Conservation (phyloP, 495 filamentous ascomycete species). For the Glonium stellatum region DNA sequence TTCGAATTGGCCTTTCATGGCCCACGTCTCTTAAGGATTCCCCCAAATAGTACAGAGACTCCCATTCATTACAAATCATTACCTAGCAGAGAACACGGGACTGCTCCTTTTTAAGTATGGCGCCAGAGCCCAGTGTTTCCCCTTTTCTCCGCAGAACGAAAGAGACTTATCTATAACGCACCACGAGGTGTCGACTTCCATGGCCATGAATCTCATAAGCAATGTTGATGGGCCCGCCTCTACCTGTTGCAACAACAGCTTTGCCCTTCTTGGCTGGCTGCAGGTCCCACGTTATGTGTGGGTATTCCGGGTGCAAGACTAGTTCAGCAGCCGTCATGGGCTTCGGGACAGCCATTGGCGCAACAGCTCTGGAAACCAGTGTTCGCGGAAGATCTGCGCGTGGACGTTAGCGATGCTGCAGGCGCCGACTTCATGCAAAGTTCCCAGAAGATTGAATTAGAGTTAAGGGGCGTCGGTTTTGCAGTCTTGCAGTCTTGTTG, state of each 20-base stretch:
- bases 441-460: background rate
- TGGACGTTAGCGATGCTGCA: background rate
- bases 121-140: no score
- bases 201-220: slow-evolving; percentile 72
- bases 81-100: background rate
- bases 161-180: slow-evolving; percentile 39
- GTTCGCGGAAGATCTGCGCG: slow-evolving; percentile 13
- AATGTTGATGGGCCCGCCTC: slow-evolving; percentile 65
- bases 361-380: background rate
- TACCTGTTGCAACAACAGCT: slow-evolving; percentile 51
- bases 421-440: background rate
- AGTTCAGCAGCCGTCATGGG: slow-evolving; percentile 35
- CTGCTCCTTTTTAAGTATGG: no score
- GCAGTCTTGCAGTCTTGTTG: no score
- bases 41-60: background rate
- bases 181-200: slow-evolving; percentile 62
- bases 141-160: background rate
- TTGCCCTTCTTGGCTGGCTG: slow-evolving; percentile 51
- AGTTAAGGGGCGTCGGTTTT: background rate
- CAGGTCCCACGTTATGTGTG: slow-evolving; percentile 55
- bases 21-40: background rate
- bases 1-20: slow-evolving; percentile 9
- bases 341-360: slow-evolving; percentile 2
- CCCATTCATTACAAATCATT: slow-evolving; percentile 14
- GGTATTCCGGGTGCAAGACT: slow-evolving; percentile 45